Conservation (phyloP, 139 green algal species). For the Nannochloris sp. region DNA sequence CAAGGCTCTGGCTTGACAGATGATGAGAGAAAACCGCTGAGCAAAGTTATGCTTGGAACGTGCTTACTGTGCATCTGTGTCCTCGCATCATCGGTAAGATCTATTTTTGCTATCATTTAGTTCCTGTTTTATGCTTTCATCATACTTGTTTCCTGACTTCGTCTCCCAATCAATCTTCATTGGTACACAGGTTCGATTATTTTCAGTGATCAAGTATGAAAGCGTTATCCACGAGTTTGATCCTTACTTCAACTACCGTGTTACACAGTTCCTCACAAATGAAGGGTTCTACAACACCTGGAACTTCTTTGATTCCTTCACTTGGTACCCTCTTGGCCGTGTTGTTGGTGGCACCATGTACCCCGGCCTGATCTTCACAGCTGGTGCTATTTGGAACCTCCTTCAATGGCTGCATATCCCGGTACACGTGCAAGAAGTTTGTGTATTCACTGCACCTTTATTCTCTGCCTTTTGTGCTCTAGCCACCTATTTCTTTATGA, state of each 20-base stretch:
- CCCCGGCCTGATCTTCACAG: constrained; percentile 89
- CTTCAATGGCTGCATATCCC: constrained; percentile 85
- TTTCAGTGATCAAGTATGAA: constrained; percentile 92
- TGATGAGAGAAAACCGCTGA: not conserved
- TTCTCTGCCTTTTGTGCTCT: constrained; percentile 84
- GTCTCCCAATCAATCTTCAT: not conserved
- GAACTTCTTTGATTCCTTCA: constrained; percentile 88
- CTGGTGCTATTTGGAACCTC: constrained; percentile 76
- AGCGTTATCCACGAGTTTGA: constrained; percentile 84
- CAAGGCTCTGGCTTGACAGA: not conserved
- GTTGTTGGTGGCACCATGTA: constrained; percentile 86
- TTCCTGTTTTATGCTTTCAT: not conserved
- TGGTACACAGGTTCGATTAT: constrained; percentile 54
- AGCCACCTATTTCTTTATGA: constrained; percentile 79
- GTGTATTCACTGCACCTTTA: constrained; percentile 90
- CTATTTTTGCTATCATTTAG: not conserved
- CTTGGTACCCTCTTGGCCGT: constrained; percentile 86
- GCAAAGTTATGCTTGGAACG: not conserved
- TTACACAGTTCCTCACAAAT: constrained; percentile 75
- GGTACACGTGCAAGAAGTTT: constrained; percentile 92
- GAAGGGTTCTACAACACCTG: constrained; percentile 78
- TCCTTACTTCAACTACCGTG: constrained; percentile 83
- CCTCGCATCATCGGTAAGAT: constrained; percentile 16
- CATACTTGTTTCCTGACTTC: not conserved
- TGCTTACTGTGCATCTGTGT: constrained; percentile 19